A percentile compares a stretch with the other conserved stretches of the same genome.
Evolutionary conservation across 2,329 filamentous ascomycete genomes (phyloP).

Genomic region (Colletotrichum camelliae): DNA sequence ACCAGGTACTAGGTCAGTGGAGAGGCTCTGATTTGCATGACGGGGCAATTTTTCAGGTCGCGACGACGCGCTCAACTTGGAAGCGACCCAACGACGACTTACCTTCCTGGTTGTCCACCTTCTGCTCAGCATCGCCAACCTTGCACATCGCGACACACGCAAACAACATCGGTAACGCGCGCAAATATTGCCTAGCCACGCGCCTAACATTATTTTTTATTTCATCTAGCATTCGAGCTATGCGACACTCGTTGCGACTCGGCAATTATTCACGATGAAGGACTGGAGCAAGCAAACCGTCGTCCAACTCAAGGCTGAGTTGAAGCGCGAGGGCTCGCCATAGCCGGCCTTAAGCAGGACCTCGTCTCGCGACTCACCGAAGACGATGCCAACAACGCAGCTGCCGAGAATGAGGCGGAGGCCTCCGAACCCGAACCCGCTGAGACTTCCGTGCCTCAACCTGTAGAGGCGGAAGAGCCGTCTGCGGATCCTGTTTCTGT

Average conservation of each 20-base stretch:
- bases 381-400: conserved; percentile 33
- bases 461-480: conserved; percentile 17
- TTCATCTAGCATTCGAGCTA: neutral
- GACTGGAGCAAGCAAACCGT: conserved; percentile 72
- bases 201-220: neutral
- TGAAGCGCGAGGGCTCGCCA: conserved; percentile 75
- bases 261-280: conserved; percentile 41
- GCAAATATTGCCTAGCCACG: neutral
- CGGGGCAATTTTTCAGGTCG: conserved; percentile 24
- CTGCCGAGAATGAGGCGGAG: conserved; percentile 8
- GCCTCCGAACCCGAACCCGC: neutral
- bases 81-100: neutral
- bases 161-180: neutral
- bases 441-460: neutral
- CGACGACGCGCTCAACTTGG: conserved; percentile 17
- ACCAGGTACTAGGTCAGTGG: conserved; percentile 5
- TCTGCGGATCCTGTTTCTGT: conserved; percentile 11
- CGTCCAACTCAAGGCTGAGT: conserved; percentile 74
- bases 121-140: neutral
- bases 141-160: neutral
- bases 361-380: conserved; percentile 68
- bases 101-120: neutral
- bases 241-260: conserved; percentile 29
- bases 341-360: conserved; percentile 74
- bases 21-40: conserved; percentile 21